Base-by-base conservation (phyloP, 2,329 filamentous ascomycete genomes). In the Achaetomium macrosporum region DNA sequence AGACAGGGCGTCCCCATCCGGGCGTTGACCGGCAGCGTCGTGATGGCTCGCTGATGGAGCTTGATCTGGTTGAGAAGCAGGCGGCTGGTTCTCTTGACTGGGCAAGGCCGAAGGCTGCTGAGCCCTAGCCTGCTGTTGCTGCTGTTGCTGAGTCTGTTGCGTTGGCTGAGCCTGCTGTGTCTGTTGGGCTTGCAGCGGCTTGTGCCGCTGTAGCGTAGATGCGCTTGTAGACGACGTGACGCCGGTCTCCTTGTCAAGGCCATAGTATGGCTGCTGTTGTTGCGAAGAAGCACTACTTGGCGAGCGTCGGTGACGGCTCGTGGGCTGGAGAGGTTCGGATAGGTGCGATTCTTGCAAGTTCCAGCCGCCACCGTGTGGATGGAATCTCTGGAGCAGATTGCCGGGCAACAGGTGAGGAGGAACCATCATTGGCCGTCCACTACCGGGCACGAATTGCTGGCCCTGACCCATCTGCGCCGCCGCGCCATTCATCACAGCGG, bases 281-380 rank as follows among this genome's bases (percentile, higher is more conserved):
- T 64, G 62, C 62, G 57, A 63, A 60, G 60, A 64, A 16, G 65
- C 45, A 31, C 59, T 63, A 44, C 63, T 64, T 0, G 66, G 61
- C 10, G 67, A 68, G 6, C 65, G 57, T 11, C 68, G 67, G 42
- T 70, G 67, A 17, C 68, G 68, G 31, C 69, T 67, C 3, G 69
- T 63, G 4, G 68, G 62, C 16, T 73, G 66, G 7, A 81, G 68
- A 25, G 79, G 79, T 56, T 78, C 73, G 1, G 73, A 66, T 35
- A 82, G 67, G 53, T 77, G 72, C 10, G 79, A 82, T 64, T 81
- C 77, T 57, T 81, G 72, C 6, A 78, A 64, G 46, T 74, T 77
- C 78, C 79, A 82, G 16, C 69, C 69, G 16, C 70, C 69, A 0
- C 72, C 73, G n/a, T 68, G 65, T 1, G 71, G 72, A 25, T 71